Evolutionary conservation across 2,329 filamentous ascomycete genomes (phyloP).

Genomic region (Fusarium pseudonygamai): DNA sequence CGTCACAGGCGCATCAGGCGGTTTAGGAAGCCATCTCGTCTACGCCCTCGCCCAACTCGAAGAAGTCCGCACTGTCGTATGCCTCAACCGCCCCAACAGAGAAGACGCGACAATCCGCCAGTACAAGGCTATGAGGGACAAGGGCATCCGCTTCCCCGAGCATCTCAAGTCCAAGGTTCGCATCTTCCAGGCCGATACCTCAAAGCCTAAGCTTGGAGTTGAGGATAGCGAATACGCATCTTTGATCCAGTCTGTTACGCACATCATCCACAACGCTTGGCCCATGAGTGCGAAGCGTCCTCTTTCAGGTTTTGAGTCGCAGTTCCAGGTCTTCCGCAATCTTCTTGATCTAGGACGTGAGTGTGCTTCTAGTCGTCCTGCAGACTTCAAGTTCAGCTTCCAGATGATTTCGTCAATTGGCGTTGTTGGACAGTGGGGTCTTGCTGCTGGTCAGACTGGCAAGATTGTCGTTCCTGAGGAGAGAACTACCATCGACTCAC

Average conservation of each 20-base stretch:
- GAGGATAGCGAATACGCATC: not conserved
- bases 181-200: conserved; percentile 18
- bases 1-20: conserved; percentile 11
- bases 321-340: conserved; percentile 35
- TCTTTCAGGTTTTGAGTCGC: conserved; percentile 23
- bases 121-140: conserved; percentile 29
- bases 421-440: conserved; percentile 19
- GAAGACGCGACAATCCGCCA: not conserved
- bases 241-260: not conserved
- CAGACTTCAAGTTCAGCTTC: conserved; percentile 28
- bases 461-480: conserved; percentile 26
- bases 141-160: conserved; percentile 18
- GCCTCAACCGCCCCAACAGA: conserved; percentile 17
- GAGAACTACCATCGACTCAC: conserved; percentile 16
- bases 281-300: conserved; percentile 38
- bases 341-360: conserved; percentile 8
- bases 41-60: conserved; percentile 22
- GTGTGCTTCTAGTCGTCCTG: not conserved
- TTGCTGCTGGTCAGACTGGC: conserved; percentile 9
- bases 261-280: conserved; percentile 37
- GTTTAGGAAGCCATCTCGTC: conserved; percentile 22
- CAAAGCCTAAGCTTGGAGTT: conserved; percentile 8
- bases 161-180: conserved; percentile 11
- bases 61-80: conserved; percentile 5
- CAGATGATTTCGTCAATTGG: conserved; percentile 27